Conservation (phyloP, 306 rosid species). For the Dryas drummondii region DNA sequence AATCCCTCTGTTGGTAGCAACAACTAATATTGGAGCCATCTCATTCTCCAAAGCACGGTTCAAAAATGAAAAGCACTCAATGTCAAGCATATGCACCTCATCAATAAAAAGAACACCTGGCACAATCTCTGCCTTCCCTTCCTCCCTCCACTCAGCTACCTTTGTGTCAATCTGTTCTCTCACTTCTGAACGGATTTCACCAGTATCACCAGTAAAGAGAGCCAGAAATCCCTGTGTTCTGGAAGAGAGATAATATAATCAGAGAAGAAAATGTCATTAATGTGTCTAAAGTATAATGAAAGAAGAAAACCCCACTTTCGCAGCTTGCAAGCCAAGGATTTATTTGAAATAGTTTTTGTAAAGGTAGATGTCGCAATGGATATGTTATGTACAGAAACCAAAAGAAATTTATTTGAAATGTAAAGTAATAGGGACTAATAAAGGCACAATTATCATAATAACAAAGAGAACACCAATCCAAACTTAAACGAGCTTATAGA, state of each 20-base stretch:
- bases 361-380: neutral
- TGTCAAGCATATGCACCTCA: constrained; percentile 98
- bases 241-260: constrained; percentile 29
- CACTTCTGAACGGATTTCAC: constrained; percentile 97
- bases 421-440: neutral
- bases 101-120: constrained; percentile 97
- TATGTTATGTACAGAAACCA: neutral
- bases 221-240: constrained; percentile 98
- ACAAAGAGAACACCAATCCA: neutral
- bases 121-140: constrained; percentile 96
- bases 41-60: constrained; percentile 96
- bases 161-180: constrained; percentile 99
- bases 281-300: neutral
- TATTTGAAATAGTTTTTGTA: neutral
- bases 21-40: constrained; percentile 95
- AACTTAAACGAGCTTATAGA: neutral
- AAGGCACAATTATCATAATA: neutral
- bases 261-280: neutral
- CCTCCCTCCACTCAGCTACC: constrained; percentile 99
- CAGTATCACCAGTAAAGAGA: constrained; percentile 95
- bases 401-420: neutral
- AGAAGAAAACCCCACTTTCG: neutral
- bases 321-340: neutral
- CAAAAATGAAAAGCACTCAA: constrained; percentile 90
- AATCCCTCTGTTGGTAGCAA: constrained; percentile 95